These are phyloP conservation scores for Graphilbum ipis-grandicollis DNA, from an alignment of 2,329 filamentous ascomycete species.

Conservation along the genomic window DNA sequence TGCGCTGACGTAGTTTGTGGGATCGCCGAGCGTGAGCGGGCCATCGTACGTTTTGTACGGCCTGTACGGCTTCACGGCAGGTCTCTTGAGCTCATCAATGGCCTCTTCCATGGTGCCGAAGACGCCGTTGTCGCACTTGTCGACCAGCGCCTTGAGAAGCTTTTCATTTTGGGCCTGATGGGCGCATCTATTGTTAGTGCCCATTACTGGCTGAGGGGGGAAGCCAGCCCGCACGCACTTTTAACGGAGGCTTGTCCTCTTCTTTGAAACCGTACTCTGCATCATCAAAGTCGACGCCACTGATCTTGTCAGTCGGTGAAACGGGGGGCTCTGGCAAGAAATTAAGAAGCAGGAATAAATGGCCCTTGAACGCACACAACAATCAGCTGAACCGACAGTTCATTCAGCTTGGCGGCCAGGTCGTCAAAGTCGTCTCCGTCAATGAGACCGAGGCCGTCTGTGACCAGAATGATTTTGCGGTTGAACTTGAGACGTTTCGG, in stretches of 20 bases:
- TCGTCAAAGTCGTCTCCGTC: constrained; percentile 53
- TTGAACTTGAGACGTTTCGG: constrained; percentile 72
- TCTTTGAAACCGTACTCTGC: constrained; percentile 80
- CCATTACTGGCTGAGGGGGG: no score
- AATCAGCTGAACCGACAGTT: constrained; percentile 58
- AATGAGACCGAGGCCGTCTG: constrained; percentile 59
- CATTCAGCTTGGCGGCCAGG: constrained; percentile 58
- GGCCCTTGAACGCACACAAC: constrained; percentile 43
- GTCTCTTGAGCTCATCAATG: constrained; percentile 60
- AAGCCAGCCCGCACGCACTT: constrained; percentile 43
- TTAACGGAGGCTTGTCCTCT: constrained; percentile 58
- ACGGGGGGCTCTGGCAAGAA: no score
- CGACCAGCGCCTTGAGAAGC: constrained; percentile 44
- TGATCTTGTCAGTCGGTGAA: constrained; percentile 1
- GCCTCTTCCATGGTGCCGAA: constrained; percentile 81
- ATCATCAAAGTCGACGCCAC: constrained; percentile 76
- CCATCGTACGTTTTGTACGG: constrained; percentile 70
- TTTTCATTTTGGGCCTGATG: constrained; percentile 53
- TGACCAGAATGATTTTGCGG: constrained; percentile 68
- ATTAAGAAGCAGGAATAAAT: background rate
- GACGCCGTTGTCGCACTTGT: constrained; percentile 48
- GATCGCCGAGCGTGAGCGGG: constrained; percentile 61
- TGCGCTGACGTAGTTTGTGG: constrained; percentile 53
- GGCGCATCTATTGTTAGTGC: background rate
- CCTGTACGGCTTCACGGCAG: constrained; percentile 57